Percentiles rank a stretch among this genome's conserved stretches.
Evolutionary conservation across 495 filamentous ascomycete genomes (phyloP).

Genomic region (Bacidia gigantensis): DNA sequence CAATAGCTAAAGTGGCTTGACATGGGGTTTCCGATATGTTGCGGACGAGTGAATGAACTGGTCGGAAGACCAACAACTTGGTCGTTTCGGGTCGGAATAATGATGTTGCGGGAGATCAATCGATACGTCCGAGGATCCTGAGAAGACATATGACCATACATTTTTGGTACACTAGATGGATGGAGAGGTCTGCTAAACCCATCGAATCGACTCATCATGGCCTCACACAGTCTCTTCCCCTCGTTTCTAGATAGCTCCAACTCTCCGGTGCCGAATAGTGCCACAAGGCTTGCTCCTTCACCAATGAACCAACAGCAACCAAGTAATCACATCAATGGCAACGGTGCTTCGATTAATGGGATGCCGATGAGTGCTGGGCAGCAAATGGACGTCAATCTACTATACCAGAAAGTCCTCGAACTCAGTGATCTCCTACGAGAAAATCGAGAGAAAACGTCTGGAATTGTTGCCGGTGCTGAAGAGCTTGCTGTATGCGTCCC

Average conservation of each 20-base stretch:
- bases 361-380: constrained; percentile 65
- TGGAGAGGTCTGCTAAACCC: no score
- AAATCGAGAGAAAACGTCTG: constrained; percentile 62
- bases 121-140: no score
- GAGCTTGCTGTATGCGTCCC: constrained; percentile 39
- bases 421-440: constrained; percentile 61
- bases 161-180: no score
- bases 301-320: constrained; percentile 21
- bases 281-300: constrained; percentile 11
- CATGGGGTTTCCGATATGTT: no score
- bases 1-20: no score
- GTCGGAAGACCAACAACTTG: no score
- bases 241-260: constrained; percentile 18
- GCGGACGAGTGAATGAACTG: no score
- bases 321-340: constrained; percentile 38
- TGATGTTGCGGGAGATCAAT: no score
- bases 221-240: constrained; percentile 17
- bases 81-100: no score
- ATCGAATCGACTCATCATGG: constrained; percentile 3
- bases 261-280: constrained; percentile 12
- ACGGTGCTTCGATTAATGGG: constrained; percentile 35
- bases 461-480: constrained; percentile 55
- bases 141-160: no score
- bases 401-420: constrained; percentile 72
- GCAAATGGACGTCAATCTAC: constrained; percentile 74